phyloP scores from a whole-genome alignment of 768 basidiomycete species.

The Xerocomellus chrysenteron region DNA sequence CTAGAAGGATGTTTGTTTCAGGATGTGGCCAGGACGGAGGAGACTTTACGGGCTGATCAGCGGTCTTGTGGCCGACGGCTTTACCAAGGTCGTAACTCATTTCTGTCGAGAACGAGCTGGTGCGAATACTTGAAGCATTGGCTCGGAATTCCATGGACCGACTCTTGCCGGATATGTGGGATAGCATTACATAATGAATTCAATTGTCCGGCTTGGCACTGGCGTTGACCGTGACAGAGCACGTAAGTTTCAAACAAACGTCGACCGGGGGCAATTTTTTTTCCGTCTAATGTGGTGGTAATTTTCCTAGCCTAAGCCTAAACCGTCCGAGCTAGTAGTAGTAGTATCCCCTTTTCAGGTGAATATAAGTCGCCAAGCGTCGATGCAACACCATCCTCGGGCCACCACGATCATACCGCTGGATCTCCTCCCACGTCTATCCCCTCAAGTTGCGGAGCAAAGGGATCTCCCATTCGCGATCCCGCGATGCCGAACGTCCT shows the following conservation, averaged over 20 bases:
- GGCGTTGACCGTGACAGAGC: too few species aligned
- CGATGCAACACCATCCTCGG: neutral
- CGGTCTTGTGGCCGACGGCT: conserved; percentile 59
- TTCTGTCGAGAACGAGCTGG: neutral
- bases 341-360: too few species aligned
- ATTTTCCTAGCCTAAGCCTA: too few species aligned
- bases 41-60: conserved; percentile 52
- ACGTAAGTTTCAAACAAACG: too few species aligned
- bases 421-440: conserved; percentile 5
- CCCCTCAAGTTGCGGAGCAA: neutral
- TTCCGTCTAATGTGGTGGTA: too few species aligned
- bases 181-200: too few species aligned
- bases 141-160: too few species aligned
- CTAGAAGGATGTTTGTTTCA: conserved; percentile 33
- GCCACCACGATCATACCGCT: neutral
- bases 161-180: too few species aligned
- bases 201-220: too few species aligned
- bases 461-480: neutral
- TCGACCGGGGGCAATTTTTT: too few species aligned
- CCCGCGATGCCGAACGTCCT: conserved; percentile 16
- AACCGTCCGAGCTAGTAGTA: too few species aligned
- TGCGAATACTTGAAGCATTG: too few species aligned
- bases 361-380: conserved; percentile 6
- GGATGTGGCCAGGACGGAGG: neutral
- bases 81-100: conserved; percentile 63